Evolutionary conservation across 805 yeast genomes (phyloP).

Genomic region (Candida sithepensis): DNA sequence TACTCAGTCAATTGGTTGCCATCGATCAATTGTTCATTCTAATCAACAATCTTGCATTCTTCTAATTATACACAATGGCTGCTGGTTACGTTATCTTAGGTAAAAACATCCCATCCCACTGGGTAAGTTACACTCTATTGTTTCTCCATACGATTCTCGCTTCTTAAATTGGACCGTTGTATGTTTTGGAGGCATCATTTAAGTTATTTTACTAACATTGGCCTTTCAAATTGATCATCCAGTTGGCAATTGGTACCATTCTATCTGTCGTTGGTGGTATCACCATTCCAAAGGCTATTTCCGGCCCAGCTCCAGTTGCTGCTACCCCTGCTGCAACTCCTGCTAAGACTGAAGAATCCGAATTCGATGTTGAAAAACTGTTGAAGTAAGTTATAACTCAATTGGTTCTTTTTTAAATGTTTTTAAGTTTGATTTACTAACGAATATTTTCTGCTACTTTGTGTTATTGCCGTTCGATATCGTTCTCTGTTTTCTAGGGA

Average conservation of each 20-base stretch:
- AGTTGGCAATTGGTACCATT: conserved; percentile 80
- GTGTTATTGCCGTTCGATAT: not conserved
- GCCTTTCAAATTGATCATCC: not conserved
- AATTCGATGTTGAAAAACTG: conserved; percentile 31
- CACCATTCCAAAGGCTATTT: conserved; percentile 48
- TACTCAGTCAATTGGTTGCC: no score
- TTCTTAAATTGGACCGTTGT: no score
- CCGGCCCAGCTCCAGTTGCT: conserved; percentile 33
- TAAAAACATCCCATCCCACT: conserved; percentile 77
- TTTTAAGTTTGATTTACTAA: no score
- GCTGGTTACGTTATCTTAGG: conserved; percentile 83
- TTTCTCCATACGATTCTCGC: not conserved
- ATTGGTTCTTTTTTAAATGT: no score
- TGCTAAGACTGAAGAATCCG: conserved; percentile 32
- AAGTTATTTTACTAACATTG: not conserved
- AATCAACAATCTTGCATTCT: no score
- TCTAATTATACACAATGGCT: no score
- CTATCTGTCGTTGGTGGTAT: conserved; percentile 57
- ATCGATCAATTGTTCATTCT: not conserved
- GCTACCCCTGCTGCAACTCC: conserved; percentile 53
- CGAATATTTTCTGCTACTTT: not conserved
- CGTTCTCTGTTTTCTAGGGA: not conserved
- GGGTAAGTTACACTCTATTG: conserved; percentile 39
- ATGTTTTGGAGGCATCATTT: no score
- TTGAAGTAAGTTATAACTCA: conserved; percentile 24